These are phyloP conservation scores for Aeminium ludgeri DNA, from an alignment of 495 filamentous ascomycete species.

Conservation along the genomic window DNA sequence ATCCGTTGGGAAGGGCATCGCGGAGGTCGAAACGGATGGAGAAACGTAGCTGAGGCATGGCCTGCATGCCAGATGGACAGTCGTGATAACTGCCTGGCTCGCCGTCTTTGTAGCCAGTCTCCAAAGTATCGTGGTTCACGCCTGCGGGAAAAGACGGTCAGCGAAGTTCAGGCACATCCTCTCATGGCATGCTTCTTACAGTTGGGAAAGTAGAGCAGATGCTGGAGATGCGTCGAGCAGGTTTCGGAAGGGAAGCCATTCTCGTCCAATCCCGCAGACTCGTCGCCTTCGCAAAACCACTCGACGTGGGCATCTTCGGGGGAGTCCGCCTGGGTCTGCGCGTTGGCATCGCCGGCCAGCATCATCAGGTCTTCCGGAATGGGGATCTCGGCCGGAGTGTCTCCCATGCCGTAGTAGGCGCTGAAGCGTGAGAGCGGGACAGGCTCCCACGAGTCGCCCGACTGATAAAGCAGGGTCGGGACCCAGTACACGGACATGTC, in stretches of 20 bases:
- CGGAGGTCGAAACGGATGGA: conserved; percentile 21
- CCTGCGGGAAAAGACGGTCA: no score
- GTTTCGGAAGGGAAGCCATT: conserved; percentile 27
- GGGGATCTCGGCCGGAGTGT: conserved; percentile 9
- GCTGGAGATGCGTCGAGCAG: conserved; percentile 36
- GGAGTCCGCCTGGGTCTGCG: conserved; percentile 11
- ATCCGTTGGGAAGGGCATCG: conserved; percentile 15
- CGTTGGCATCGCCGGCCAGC: conserved; percentile 15
- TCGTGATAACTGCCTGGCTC: conserved; percentile 7
- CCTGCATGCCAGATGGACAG: conserved; percentile 17
- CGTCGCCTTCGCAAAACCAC: conserved; percentile 19
- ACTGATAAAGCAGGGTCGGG: conserved; percentile 17
- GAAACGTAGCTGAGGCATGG: conserved; percentile 22
- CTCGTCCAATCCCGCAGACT: background rate
- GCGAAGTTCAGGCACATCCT: no score
- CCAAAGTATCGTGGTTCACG: no score
- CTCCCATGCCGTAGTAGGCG: conserved; percentile 1
- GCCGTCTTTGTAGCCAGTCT: conserved; percentile 14
- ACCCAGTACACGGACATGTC: conserved; percentile 23
- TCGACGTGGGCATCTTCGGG: conserved; percentile 6
- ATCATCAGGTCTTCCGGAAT: conserved; percentile 19
- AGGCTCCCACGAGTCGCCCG: conserved; percentile 10
- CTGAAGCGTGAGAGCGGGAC: conserved; percentile 15
- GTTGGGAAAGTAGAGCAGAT: conserved; percentile 29
- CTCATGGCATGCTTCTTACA: no score